Evolutionary conservation across 139 green algal genomes (phyloP), one percentile per base, ranked within the genome.

Genomic region (Chlorella sp.): DNA sequence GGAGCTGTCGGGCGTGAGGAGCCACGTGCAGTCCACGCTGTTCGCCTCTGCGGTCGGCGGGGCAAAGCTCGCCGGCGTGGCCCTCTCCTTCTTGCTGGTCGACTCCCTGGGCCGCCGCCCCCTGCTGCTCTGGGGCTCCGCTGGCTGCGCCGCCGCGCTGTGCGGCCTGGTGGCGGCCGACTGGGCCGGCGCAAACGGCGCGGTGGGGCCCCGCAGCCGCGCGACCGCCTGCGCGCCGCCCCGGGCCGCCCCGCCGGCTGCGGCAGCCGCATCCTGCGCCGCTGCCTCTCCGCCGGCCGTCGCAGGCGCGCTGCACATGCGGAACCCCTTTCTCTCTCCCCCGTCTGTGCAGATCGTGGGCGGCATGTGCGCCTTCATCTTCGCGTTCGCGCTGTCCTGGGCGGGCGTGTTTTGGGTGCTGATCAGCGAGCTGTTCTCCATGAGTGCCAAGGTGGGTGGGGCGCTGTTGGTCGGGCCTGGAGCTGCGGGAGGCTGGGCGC

Each of bases 351-450:
- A n/a, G n/a, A n/a, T n/a, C n/a, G 67, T 93, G 21, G 50, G 58
- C 0, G 74, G 77, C 38, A 88, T 96, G 88, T 94, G 90, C 77
- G 5, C 82, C 33, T 97, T 95, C 87, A 91, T 96, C 27, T 83
- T 95, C 23, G 69, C 68, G 31, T 95, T 95, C 76, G 71, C 55
- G 66, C 8, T 84, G 1, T 91, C 83, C 6, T 90, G 82, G 62
- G 87, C 86, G 5, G 91, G 88, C 8, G 64, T 96, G 51, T 95
- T 94, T 71, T 92, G 91, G 93, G 87, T 97, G 40, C 77, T 97
- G 27, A 72, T 93, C 15, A 85, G 70, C 2, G 93, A 96, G 84
- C 51, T 95, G 19, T 94, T 94, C 83, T 82, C 60, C 55, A 94
- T 95, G 91, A 55, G 46, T 31, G 70, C 70, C 65, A 94, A 94